Evolutionary conservation across 139 green algal genomes (phyloP).

Genomic region (Closterium sp.): DNA sequence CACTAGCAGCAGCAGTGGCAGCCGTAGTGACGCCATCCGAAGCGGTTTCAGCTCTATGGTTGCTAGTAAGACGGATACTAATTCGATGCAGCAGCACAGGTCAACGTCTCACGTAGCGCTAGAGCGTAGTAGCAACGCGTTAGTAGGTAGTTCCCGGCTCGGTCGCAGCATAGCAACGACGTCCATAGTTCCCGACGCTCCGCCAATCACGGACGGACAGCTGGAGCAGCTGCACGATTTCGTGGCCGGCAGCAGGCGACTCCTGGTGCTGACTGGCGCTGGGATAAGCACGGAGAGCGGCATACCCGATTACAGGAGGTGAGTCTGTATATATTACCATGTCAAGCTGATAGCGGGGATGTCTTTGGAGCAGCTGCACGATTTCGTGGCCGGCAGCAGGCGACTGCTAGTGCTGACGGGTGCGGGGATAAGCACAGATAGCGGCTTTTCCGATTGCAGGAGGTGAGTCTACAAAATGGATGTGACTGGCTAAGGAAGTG

Average conservation of each 20-base stretch:
- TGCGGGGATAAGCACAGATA: background rate
- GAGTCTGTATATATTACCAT: too few species aligned
- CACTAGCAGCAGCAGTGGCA: too few species aligned
- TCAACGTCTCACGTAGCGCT: background rate
- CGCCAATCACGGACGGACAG: slow-evolving; percentile 9
- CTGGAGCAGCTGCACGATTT: slow-evolving; percentile 32
- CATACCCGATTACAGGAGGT: slow-evolving; percentile 87
- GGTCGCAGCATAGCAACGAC: background rate
- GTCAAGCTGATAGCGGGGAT: background rate
- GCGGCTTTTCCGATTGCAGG: too few species aligned
- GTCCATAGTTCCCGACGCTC: background rate
- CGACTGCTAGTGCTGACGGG: background rate
- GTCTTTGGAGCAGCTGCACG: too few species aligned
- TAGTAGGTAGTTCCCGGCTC: background rate
- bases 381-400: too few species aligned
- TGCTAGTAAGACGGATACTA: too few species aligned
- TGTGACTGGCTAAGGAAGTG: too few species aligned
- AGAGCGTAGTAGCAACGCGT: background rate
- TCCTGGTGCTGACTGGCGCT: slow-evolving; percentile 59
- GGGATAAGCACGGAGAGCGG: slow-evolving; percentile 75
- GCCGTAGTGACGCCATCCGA: too few species aligned
- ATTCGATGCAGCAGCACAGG: background rate
- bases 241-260: slow-evolving; percentile 1
- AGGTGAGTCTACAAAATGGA: too few species aligned
- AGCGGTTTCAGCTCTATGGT: too few species aligned